Conservation (phyloP, 805 yeast species). For the Ogataea neopini region DNA sequence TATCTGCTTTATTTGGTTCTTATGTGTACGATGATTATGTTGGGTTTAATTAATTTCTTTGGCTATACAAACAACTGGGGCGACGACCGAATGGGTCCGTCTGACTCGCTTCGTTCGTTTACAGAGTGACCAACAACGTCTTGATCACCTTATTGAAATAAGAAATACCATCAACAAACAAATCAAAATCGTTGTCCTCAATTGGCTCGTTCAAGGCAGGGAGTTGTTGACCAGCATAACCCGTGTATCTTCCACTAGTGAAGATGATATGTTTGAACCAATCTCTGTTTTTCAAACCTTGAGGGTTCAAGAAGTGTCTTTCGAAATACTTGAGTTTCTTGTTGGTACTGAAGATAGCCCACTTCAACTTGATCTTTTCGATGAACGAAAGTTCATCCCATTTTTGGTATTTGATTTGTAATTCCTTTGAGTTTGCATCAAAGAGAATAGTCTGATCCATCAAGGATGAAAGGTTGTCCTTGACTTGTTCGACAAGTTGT, state of each 20-base stretch:
- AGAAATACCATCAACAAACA: slow-evolving; percentile 31
- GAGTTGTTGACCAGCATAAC: slow-evolving; percentile 57
- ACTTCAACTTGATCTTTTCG: slow-evolving; percentile 30
- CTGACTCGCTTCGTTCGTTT: neutral
- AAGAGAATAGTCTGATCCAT: slow-evolving; percentile 24
- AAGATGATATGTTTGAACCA: slow-evolving; percentile 64
- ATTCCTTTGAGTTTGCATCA: slow-evolving; percentile 27
- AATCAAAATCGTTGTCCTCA: slow-evolving; percentile 44
- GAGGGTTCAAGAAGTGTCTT: slow-evolving; percentile 44
- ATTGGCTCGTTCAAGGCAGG: slow-evolving; percentile 58
- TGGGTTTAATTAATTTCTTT: no score
- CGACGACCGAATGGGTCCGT: no score
- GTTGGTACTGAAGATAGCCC: slow-evolving; percentile 37
- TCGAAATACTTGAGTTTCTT: slow-evolving; percentile 44
- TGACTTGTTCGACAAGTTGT: slow-evolving; percentile 32
- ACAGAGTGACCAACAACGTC: slow-evolving; percentile 11
- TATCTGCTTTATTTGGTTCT: neutral
- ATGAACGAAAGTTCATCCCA: slow-evolving; percentile 28
- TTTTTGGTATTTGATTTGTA: slow-evolving; percentile 25
- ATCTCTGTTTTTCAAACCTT: slow-evolving; percentile 50
- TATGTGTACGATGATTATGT: neutral
- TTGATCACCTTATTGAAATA: slow-evolving; percentile 20
- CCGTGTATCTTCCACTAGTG: slow-evolving; percentile 61
- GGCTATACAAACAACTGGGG: no score
- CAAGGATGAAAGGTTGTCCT: slow-evolving; percentile 29